Evolutionary conservation across 1,139 yeast species (phyloP), one percentile per base, ranked within the genome.

Genomic region (Hyphopichia pseudoburtonii): DNA sequence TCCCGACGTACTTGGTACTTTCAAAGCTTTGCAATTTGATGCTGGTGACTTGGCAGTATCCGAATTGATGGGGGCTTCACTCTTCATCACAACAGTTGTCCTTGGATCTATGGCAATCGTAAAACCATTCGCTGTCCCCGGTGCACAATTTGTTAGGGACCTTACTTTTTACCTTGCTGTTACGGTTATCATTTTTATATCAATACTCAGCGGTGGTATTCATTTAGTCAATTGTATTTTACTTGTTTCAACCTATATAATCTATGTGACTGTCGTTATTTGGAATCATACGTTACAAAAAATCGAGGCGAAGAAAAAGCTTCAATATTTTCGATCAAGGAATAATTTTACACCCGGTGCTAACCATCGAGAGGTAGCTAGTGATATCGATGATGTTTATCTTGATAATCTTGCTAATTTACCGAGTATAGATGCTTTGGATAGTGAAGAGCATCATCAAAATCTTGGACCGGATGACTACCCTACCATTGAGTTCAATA

Each of bases 1-100:
- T 0, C 96, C 97, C 0, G 98, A 92, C 59, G 80, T 92, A 3
- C 74, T 89, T 33, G 78, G 94, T 35, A 88, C 96, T 0, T 87
- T 80, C 56, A 82, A 82, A 30, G 96, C 96, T 5, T 77, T 89
- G 78, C 70, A 71, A 28, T 62, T 78, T 3, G 82, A 78, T 14
- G 77, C 86, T 4, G 80, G 85, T 1, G 74, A 88, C 3, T 64
- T 92, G 55, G 97, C 97, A 0, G 64, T 92, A 4, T 94, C 97
- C 1, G 97, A 90, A 57, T 66, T 90, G 28, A 61, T 88, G 24
- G 97, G 98, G 0, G 90, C 96, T 3, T 86, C 92, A 0, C 72
- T 81, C 27, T 84, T 88, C 49, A 82, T 86, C n/a, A 69, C 82
- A 10, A 77, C 90, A 3, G 80, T 84, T 3, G 88, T 87, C 3